phyloP scores from a whole-genome alignment of 129 eudicot genomes.

The Pulicaria dysenterica region DNA sequence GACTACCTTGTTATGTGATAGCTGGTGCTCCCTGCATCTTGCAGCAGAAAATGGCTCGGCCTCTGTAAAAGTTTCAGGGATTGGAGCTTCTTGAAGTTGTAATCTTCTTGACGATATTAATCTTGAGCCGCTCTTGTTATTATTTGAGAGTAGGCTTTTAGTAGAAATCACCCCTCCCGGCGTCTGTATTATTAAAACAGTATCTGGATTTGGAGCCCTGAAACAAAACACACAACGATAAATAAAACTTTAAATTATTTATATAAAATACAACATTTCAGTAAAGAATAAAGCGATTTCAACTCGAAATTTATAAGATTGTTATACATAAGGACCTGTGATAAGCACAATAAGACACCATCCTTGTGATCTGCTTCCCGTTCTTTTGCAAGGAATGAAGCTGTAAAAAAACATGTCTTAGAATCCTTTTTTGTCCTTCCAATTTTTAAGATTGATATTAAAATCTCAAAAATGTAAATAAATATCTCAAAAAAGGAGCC shows the following conservation, averaged over 20 bases:
- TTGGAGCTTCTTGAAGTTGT: constrained; percentile 60
- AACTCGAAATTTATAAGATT: background rate
- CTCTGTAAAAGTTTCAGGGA: constrained; percentile 47
- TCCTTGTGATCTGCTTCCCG: constrained; percentile 87
- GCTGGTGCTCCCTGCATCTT: constrained; percentile 67
- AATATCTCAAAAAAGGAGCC: background rate
- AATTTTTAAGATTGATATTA: background rate
- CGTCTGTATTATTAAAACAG: constrained; percentile 81
- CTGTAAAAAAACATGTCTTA: constrained; percentile 37
- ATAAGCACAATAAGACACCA: constrained; percentile 95
- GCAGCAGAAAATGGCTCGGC: constrained; percentile 88
- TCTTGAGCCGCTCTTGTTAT: constrained; percentile 68
- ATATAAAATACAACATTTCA: background rate
- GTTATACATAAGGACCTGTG: constrained; percentile 63
- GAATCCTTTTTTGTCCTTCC: background rate
- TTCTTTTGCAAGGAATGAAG: constrained; percentile 85
- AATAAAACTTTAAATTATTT: background rate
- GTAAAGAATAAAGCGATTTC: background rate
- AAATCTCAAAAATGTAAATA: background rate
- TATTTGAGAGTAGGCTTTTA: constrained; percentile 58
- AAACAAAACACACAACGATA: constrained; percentile 13
- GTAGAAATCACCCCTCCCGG: constrained; percentile 81
- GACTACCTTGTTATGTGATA: constrained; percentile 57
- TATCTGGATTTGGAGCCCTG: constrained; percentile 98
- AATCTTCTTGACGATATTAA: constrained; percentile 69